A percentile compares a stretch with the other conserved stretches of the same genome.
Evolutionary conservation across 1,284 basidiomycete species (phyloP).

Genomic region (Ustilago loliicola): DNA sequence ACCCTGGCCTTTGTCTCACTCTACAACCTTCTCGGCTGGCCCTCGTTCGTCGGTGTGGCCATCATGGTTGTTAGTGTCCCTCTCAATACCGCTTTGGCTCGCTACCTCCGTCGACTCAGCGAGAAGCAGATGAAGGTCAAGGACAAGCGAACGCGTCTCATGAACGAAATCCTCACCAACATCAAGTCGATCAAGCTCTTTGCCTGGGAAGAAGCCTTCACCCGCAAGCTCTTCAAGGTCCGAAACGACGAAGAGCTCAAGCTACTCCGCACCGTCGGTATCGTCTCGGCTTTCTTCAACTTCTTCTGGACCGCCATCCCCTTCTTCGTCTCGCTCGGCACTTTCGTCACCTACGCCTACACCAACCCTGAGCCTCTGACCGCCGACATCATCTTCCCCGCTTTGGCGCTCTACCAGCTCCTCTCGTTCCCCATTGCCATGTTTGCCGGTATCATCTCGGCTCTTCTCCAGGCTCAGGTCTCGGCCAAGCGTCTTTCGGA

Average conservation of each 20-base stretch:
- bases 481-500: constrained; percentile 61
- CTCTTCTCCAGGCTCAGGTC: constrained; percentile 66
- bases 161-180: constrained; percentile 67
- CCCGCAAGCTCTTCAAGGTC: constrained; percentile 79
- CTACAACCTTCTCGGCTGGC: constrained; percentile 83
- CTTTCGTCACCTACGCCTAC: constrained; percentile 84
- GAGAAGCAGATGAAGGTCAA: constrained; percentile 89
- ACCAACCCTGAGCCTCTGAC: constrained; percentile 77
- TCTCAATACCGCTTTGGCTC: constrained; percentile 81
- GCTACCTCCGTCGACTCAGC: constrained; percentile 80
- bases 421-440: constrained; percentile 82
- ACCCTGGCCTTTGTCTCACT: constrained; percentile 74
- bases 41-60: constrained; percentile 83
- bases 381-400: constrained; percentile 73
- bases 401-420: constrained; percentile 72
- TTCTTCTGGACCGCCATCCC: constrained; percentile 80
- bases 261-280: constrained; percentile 81
- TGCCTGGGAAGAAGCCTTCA: constrained; percentile 64
- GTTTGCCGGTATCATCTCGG: constrained; percentile 67
- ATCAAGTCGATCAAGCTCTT: constrained; percentile 70
- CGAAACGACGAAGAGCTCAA: constrained; percentile 80
- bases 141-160: constrained; percentile 75
- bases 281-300: constrained; percentile 81
- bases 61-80: constrained; percentile 80
- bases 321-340: constrained; percentile 83